Conservation (phyloP, 345 rosid genomes). For the Carallia pectinifolia region DNA sequence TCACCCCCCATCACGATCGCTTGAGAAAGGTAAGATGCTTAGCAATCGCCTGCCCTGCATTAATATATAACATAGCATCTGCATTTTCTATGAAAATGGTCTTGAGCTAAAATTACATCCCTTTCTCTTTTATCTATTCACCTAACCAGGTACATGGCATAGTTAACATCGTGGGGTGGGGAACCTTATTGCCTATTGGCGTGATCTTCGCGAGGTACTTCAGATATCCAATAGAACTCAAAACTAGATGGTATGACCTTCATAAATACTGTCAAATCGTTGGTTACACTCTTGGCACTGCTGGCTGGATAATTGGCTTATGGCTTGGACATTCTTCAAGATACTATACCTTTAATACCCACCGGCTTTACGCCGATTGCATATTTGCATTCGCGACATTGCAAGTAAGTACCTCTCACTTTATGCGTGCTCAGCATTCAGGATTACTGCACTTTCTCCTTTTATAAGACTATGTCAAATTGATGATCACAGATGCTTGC, state of each 20-base stretch:
- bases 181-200: conserved; percentile 45
- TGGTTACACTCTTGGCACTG: conserved; percentile 42
- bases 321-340: conserved; percentile 38
- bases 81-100: not conserved
- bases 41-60: no score
- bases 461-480: not conserved
- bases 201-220: conserved; percentile 48
- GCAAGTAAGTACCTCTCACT: conserved; percentile 29
- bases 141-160: conserved; percentile 45
- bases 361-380: conserved; percentile 35
- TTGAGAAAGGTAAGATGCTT: conserved; percentile 35
- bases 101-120: not conserved
- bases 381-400: conserved; percentile 46
- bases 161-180: conserved; percentile 54
- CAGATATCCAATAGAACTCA: conserved; percentile 24
- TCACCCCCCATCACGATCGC: not conserved
- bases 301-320: conserved; percentile 46
- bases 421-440: not conserved
- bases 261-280: conserved; percentile 39
- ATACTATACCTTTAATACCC: conserved; percentile 32
- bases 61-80: not conserved
- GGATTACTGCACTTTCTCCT: not conserved
- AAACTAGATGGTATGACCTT: conserved; percentile 17
- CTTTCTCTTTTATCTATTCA: not conserved
- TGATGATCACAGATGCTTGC: conserved; percentile 40